A percentile compares a stretch with the other conserved stretches of the same genome.
These are phyloP conservation scores for Exserohilum rostratum DNA, from an alignment of 2,329 filamentous ascomycete species.

Conservation along the genomic window DNA sequence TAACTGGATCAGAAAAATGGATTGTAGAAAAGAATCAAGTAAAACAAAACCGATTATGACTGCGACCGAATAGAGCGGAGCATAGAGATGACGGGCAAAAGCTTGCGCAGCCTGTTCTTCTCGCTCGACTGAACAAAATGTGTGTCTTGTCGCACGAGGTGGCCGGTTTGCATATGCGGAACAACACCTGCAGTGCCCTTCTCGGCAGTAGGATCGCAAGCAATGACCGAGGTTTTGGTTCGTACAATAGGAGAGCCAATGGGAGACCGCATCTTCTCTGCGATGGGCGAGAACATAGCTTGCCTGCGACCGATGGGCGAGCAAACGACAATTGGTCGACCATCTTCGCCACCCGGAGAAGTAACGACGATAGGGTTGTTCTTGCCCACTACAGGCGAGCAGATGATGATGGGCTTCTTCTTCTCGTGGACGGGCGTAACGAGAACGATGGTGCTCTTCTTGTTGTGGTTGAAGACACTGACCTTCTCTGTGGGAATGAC, in stretches of 20 bases:
- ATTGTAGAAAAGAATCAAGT: not conserved
- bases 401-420: slow-evolving; percentile 32
- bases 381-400: slow-evolving; percentile 31
- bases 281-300: slow-evolving; percentile 24
- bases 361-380: slow-evolving; percentile 29
- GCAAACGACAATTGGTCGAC: slow-evolving; percentile 31
- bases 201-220: slow-evolving; percentile 21
- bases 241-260: slow-evolving; percentile 29
- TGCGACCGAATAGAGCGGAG: slow-evolving; percentile 16
- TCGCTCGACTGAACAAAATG: slow-evolving; percentile 25
- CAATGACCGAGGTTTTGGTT: slow-evolving; percentile 27
- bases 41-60: not conserved
- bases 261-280: slow-evolving; percentile 30
- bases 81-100: slow-evolving; percentile 20
- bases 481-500: slow-evolving; percentile 27
- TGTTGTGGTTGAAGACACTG: slow-evolving; percentile 29
- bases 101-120: slow-evolving; percentile 24
- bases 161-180: slow-evolving; percentile 14
- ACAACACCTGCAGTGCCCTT: slow-evolving; percentile 16
- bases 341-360: slow-evolving; percentile 19
- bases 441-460: slow-evolving; percentile 29
- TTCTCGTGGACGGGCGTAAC: slow-evolving; percentile 29
- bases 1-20: not conserved
- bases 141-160: slow-evolving; percentile 24
- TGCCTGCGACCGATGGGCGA: slow-evolving; percentile 24